Percentiles rank a stretch among this genome's conserved stretches.
These are phyloP conservation scores for Eucalyptus marginata DNA, from an alignment of 345 rosid genomes.

Conservation along the genomic window DNA sequence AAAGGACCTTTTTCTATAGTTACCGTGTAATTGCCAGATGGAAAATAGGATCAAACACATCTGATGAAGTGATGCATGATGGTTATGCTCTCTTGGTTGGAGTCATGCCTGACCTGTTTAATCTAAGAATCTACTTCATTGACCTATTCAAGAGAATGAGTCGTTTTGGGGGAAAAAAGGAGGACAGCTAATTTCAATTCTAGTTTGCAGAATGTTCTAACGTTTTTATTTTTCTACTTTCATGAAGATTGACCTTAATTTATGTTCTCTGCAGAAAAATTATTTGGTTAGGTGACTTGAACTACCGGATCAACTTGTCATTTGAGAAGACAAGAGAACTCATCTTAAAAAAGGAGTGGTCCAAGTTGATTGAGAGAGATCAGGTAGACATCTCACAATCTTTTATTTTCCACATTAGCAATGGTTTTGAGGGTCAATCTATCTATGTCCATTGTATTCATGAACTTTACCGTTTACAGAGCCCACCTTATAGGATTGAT, in stretches of 20 bases:
- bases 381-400: slow-evolving; percentile 38
- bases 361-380: slow-evolving; percentile 53
- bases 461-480: neutral
- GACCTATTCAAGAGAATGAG: neutral
- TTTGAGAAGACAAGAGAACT: slow-evolving; percentile 58
- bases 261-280: slow-evolving; percentile 45
- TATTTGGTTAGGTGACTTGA: slow-evolving; percentile 92
- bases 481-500: neutral
- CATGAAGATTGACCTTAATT: neutral
- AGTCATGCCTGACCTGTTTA: neutral
- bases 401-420: neutral
- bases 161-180: neutral
- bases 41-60: neutral
- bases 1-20: neutral
- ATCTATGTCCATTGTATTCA: neutral
- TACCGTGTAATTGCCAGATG: neutral
- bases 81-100: neutral
- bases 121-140: neutral
- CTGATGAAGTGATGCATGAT: neutral
- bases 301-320: slow-evolving; percentile 71
- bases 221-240: neutral
- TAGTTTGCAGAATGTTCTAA: neutral
- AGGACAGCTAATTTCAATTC: neutral
- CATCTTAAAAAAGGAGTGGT: slow-evolving; percentile 59
- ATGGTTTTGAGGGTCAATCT: neutral